These are phyloP conservation scores for Penicillium chermesinum DNA, from an alignment of 495 filamentous ascomycete species.

Conservation along the genomic window DNA sequence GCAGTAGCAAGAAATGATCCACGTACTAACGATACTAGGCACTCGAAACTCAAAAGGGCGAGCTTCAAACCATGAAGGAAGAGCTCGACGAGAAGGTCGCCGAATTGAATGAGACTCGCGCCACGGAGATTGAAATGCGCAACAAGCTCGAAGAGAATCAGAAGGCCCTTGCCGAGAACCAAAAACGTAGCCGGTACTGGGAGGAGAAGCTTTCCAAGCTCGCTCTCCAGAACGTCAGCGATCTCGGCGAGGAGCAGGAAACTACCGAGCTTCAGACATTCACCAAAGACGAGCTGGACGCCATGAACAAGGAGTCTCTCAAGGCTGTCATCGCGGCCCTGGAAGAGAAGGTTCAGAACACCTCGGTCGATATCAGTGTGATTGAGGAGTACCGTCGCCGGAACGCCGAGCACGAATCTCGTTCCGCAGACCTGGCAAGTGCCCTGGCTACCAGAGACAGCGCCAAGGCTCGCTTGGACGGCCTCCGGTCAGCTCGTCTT, in stretches of 20 bases:
- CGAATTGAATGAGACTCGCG: conserved; percentile 84
- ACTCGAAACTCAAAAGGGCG: conserved; percentile 71
- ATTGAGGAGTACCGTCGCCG: conserved; percentile 90
- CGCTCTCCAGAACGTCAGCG: conserved; percentile 69
- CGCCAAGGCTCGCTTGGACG: conserved; percentile 85
- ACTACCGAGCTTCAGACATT: conserved; percentile 65
- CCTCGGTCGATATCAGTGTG: conserved; percentile 83
- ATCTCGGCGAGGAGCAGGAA: conserved; percentile 54
- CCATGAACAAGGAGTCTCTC: conserved; percentile 82
- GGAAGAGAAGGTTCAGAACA: conserved; percentile 88
- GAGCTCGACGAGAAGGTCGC: conserved; percentile 83
- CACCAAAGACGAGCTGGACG: conserved; percentile 86
- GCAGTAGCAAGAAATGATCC: too few species aligned
- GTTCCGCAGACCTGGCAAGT: conserved; percentile 70
- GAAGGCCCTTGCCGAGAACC: conserved; percentile 79
- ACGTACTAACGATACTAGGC: conserved; percentile 39
- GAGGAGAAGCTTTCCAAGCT: conserved; percentile 79
- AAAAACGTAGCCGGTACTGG: conserved; percentile 80
- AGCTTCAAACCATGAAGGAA: conserved; percentile 70
- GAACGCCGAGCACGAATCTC: conserved; percentile 76
- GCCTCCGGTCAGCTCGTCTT: conserved; percentile 78
- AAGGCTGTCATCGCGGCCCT: conserved; percentile 84
- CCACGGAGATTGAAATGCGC: conserved; percentile 93
- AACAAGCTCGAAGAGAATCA: conserved; percentile 94
- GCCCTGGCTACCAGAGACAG: conserved; percentile 73